Base-by-base conservation (phyloP, 108 stramenopile species). In the Discostella stelligeroides region DNA sequence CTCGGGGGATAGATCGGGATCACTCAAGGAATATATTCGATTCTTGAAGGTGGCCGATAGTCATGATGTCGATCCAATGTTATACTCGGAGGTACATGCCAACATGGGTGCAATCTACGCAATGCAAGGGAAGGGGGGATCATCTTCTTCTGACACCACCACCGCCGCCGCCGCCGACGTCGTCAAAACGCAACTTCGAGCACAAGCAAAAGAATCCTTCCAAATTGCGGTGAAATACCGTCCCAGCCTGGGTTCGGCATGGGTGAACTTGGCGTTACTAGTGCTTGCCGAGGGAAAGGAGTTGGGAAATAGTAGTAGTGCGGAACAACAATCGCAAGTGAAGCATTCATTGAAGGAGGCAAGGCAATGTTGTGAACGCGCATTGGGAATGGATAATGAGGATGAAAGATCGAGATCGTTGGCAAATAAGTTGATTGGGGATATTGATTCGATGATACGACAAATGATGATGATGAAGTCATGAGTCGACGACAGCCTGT, bases 91-190 rank as follows among this genome's bases (percentile, higher is more conserved):
- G 28, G 77, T 79, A 28, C 65, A 67, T 58, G 49, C 77, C 20
- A 79, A 79, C 48, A 69, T 70, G 70, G 70, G 70, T 41, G 77
- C 77, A 17, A 46, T 79, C 29, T 67, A 71, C 55, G 77, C 77
- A 14, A 78, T 70, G 76, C 64, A 70, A 37, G 64, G 68, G 34
- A 70, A 65, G 46, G 76, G 34, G 13, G n/a, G n/a, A n/a, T n/a
- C n/a, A n/a, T n/a, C n/a, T n/a, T n/a, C n/a, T n/a, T 29, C 2
- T 29, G 23, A 38, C 23, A 37, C 3, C 5, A 39, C 14, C 0
- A 43, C 27, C 14, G 63, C 2, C 43, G 23, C 23, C 23, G 23
- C 3, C 5, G 24, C 14, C 0, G 28, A 28, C 14, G 63, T 29
- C 42, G 15, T 4, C 15, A 67, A 25, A 45, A 53, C 15, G 40